Base-by-base conservation (phyloP, 1,139 yeast species). In the Pichia sp. region DNA sequence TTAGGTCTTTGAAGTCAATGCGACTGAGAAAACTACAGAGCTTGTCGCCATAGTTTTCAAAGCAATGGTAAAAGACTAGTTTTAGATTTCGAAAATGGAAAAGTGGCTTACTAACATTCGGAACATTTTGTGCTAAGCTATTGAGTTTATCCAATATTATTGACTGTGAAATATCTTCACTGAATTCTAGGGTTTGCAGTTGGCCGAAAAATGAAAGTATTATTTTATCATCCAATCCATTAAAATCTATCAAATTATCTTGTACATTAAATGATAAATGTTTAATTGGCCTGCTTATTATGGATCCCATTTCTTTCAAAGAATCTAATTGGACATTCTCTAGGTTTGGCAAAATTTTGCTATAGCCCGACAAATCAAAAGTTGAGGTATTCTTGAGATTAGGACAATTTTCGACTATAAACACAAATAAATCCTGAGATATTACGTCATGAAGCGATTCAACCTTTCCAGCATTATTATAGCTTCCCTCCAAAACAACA, bases 31-130 rank as follows among this genome's bases (percentile, higher is more conserved):
- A 65, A 9, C 40, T 29, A 24, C 10, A 2, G 7, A 55, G 12
- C 14, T 14, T 12, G 1, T 38, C 9, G 5, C 40, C 31, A 4
- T 56, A 56, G 43, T 49, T 42, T 7, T 55, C 58, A 40, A 51
- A 55, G 10, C 40, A 14, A 59, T 78, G 81, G 41, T 73, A 70
- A 55, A 75, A 75, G 29, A 73, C 68, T 41, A 78, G 61, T 42
- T 70, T 71, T 33, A 78, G 62, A 6, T 67, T 59, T 33, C 61
- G 60, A 16, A 73, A 56, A 4, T 60, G 57, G 4, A 55, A 27
- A 17, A 42, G 16, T 16, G 42, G 9, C 1, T 16, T 33, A 6
- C 24, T 31, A n/a, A 4, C 29, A 12, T 42, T 20, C 2, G 16
- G 3, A 27, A 31, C 14, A n/a, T n/a, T 12, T 41, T 16, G 41